Percentiles rank a stretch among this genome's conserved stretches.
These are phyloP conservation scores for Lipomyces sp. DNA, from an alignment of 805 yeast species.

Conservation along the genomic window DNA sequence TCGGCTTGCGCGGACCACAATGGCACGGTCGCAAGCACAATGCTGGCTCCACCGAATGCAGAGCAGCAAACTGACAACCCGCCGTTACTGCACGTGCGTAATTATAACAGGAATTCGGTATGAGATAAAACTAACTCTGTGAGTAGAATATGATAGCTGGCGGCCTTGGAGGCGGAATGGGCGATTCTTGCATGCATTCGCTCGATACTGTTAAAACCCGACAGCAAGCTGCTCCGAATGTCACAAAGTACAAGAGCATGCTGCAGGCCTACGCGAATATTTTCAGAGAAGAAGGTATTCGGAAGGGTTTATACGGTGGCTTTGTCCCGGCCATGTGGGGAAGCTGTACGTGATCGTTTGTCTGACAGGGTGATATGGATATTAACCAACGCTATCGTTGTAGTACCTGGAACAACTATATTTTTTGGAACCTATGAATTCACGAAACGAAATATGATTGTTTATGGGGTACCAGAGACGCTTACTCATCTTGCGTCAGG, in stretches of 20 bases:
- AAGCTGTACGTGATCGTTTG: constrained; percentile 47
- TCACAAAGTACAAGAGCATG: constrained; percentile 72
- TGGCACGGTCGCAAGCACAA: neutral
- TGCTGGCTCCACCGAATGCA: neutral
- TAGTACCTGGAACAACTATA: constrained; percentile 88
- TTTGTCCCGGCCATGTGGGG: constrained; percentile 91
- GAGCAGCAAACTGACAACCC: constrained; percentile 9
- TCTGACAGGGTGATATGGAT: no score
- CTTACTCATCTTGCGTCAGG: constrained; percentile 83
- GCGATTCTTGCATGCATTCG: constrained; percentile 93
- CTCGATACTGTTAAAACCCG: constrained; percentile 95
- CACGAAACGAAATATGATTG: constrained; percentile 71
- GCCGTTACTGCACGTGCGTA: constrained; percentile 21
- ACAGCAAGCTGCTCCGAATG: constrained; percentile 89
- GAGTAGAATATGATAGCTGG: constrained; percentile 70
- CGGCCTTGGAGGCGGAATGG: constrained; percentile 91
- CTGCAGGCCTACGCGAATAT: constrained; percentile 75
- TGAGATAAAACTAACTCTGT: constrained; percentile 49
- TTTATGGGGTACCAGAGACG: constrained; percentile 74
- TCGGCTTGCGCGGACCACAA: constrained; percentile 13
- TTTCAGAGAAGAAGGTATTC: constrained; percentile 80
- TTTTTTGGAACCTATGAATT: constrained; percentile 91
- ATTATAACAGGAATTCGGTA: neutral
- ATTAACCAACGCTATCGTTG: constrained; percentile 17
- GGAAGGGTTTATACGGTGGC: constrained; percentile 88